phyloP scores from a whole-genome alignment of 257 asterid genomes.

The Linaria vulgaris region DNA sequence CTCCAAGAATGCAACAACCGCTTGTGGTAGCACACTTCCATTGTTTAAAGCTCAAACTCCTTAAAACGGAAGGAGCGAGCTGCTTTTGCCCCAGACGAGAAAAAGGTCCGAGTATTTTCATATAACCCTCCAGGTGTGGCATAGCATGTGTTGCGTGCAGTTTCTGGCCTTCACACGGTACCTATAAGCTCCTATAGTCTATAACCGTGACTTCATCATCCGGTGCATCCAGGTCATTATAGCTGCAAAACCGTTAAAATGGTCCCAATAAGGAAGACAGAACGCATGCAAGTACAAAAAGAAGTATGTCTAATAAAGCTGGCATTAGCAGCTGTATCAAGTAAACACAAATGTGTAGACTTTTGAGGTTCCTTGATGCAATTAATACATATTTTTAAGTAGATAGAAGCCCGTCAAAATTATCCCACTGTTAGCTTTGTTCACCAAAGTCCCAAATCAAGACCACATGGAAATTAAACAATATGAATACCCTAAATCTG shows the following conservation, averaged over 20 bases:
- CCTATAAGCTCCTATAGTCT: conserved; percentile 93
- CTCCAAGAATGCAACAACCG: not conserved
- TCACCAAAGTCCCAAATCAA: conserved; percentile 14
- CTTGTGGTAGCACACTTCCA: no score
- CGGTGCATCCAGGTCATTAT: conserved; percentile 97
- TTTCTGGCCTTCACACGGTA: conserved; percentile 10
- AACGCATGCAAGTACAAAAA: no score
- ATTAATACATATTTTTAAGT: no score
- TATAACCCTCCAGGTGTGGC: conserved; percentile 13
- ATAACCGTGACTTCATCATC: conserved; percentile 97
- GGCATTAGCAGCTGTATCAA: not conserved
- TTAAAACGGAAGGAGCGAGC: not conserved
- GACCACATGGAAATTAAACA: not conserved
- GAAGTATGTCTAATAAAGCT: not conserved
- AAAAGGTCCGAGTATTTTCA: conserved; percentile 7
- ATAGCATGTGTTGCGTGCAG: not conserved
- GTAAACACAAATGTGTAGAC: not conserved
- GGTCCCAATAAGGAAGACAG: not conserved
- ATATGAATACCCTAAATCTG: no score
- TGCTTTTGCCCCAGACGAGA: conserved; percentile 16
- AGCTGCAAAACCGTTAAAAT: conserved; percentile 57
- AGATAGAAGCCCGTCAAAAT: not conserved
- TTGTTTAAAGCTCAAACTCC: not conserved
- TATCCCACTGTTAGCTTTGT: not conserved
- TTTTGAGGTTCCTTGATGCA: not conserved